phyloP scores from a whole-genome alignment of 2,329 filamentous ascomycete species.

The Colletotrichum cuscutae region DNA sequence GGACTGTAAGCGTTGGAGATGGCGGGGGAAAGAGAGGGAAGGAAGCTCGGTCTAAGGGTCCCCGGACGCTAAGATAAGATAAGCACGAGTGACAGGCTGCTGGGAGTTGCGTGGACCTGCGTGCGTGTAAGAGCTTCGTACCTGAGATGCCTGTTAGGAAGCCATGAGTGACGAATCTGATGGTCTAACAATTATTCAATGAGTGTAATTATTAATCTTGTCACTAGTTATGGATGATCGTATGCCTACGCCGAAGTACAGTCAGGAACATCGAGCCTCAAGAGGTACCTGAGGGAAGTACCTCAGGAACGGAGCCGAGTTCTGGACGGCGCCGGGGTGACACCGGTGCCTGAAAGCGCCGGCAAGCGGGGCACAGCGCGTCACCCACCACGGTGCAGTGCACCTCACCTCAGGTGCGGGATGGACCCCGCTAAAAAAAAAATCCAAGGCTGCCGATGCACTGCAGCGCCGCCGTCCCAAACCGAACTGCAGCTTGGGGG shows the following conservation, averaged over 20 bases:
- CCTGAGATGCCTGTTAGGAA: neutral
- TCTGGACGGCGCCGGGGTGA: too few species aligned
- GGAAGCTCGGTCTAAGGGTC: slow-evolving; percentile 20
- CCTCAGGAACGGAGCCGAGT: neutral
- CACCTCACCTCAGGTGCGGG: neutral
- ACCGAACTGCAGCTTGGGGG: neutral
- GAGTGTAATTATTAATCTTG: too few species aligned
- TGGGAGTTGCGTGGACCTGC: neutral
- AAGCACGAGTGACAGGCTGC: neutral
- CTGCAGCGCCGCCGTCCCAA: neutral
- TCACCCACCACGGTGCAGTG: neutral
- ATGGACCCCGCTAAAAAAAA: slow-evolving; percentile 20
- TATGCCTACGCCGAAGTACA: too few species aligned
- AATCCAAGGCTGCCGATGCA: neutral
- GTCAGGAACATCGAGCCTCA: too few species aligned
- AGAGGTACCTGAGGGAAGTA: neutral
- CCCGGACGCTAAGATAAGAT: slow-evolving; percentile 30
- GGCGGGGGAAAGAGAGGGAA: slow-evolving; percentile 9
- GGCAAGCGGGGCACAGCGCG: neutral
- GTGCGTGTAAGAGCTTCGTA: neutral
- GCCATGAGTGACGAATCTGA: neutral
- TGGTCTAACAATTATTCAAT: too few species aligned
- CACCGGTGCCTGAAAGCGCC: slow-evolving; percentile 2
- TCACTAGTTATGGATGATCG: too few species aligned
- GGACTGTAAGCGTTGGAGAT: neutral